Evolutionary conservation across 306 rosid species (phyloP).

Genomic region (Glycine latifolia): DNA sequence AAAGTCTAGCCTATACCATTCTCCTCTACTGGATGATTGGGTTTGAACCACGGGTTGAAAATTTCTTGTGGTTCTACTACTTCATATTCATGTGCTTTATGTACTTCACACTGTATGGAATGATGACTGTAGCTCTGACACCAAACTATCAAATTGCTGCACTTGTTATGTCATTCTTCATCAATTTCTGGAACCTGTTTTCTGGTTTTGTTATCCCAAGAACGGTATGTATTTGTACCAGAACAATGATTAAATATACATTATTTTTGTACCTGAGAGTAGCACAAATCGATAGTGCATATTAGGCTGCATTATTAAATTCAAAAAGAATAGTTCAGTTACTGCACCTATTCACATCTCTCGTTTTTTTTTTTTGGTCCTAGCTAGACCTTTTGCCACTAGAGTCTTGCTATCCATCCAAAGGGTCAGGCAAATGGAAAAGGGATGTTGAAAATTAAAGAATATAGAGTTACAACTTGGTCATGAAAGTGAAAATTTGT

Average conservation of each 20-base stretch:
- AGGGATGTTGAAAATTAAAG: neutral
- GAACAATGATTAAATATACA: conserved; percentile 40
- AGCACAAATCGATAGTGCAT: neutral
- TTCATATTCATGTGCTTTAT: conserved; percentile 73
- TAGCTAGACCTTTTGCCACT: neutral
- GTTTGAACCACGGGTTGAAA: conserved; percentile 49
- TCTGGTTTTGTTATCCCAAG: conserved; percentile 81
- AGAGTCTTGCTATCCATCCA: neutral
- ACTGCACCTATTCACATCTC: neutral
- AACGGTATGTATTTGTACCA: conserved; percentile 68
- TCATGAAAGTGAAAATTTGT: neutral
- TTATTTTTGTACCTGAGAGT: conserved; percentile 48
- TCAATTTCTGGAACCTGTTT: conserved; percentile 83
- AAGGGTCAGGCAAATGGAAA: neutral
- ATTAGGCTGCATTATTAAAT: neutral
- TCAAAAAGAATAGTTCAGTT: neutral
- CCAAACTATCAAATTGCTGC: conserved; percentile 76
- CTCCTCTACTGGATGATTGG: conserved; percentile 80
- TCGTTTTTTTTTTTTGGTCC: neutral
- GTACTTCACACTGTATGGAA: conserved; percentile 80
- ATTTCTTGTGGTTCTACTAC: conserved; percentile 78
- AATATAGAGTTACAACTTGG: neutral
- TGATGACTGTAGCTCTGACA: conserved; percentile 78
- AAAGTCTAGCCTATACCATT: conserved; percentile 51
- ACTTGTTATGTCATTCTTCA: conserved; percentile 71